phyloP scores from a whole-genome alignment of 495 filamentous ascomycete species.

The Neurospora sp. region DNA sequence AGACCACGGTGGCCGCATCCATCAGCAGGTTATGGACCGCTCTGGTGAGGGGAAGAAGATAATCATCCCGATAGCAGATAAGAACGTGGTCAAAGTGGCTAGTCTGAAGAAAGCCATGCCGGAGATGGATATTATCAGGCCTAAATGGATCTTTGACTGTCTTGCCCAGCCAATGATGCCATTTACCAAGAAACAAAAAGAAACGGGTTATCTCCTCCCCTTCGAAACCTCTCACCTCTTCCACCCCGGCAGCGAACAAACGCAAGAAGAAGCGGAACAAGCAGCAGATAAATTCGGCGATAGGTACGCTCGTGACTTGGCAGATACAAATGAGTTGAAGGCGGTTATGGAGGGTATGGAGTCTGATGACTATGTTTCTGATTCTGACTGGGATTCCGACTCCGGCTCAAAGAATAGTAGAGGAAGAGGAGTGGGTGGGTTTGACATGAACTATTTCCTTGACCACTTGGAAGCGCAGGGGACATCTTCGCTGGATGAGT shows the following conservation, averaged over 20 bases:
- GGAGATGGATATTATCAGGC: constrained; percentile 59
- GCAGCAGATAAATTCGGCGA: constrained; percentile 72
- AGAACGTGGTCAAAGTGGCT: constrained; percentile 76
- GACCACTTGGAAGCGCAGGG: constrained; percentile 48
- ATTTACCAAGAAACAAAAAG: constrained; percentile 28
- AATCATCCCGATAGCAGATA: constrained; percentile 70
- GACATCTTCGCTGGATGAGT: constrained; percentile 31
- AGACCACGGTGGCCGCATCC: constrained; percentile 72
- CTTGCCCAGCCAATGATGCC: constrained; percentile 45
- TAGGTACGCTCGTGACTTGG: constrained; percentile 67
- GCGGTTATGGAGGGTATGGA: constrained; percentile 42
- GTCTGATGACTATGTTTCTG: background rate
- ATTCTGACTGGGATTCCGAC: background rate
- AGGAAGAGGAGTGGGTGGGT: constrained; percentile 3
- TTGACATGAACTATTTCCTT: constrained; percentile 33
- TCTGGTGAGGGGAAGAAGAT: constrained; percentile 35
- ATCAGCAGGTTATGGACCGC: constrained; percentile 46
- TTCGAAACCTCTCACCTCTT: constrained; percentile 45
- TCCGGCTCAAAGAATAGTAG: background rate
- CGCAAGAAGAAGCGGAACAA: constrained; percentile 17
- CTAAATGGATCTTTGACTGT: constrained; percentile 80
- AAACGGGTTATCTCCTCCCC: constrained; percentile 48
- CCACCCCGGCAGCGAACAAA: constrained; percentile 23
- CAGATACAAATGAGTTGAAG: constrained; percentile 50
- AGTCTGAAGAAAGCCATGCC: constrained; percentile 59